Conservation (phyloP, 352 stramenopile genomes). For the Globisporangium rhizosaccharum region DNA sequence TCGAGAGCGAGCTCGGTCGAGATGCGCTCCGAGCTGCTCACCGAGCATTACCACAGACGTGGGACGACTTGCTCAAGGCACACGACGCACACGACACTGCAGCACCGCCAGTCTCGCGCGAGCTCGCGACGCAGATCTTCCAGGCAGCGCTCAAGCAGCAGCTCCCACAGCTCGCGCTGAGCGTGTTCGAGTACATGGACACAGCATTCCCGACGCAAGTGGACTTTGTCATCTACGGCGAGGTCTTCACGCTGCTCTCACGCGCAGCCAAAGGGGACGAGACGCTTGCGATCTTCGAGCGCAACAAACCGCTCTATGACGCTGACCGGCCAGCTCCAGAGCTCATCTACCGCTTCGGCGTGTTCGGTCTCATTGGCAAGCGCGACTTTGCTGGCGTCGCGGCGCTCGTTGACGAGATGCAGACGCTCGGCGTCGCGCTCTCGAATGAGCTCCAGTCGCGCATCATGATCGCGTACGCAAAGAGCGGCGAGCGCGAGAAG, state of each 20-base stretch:
- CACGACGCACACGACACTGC: constrained; percentile 4
- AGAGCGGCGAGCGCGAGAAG: constrained; percentile 19
- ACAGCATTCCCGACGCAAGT: constrained; percentile 21
- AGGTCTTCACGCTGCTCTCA: constrained; percentile 35
- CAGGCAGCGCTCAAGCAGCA: constrained; percentile 19
- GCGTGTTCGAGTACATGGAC: constrained; percentile 39
- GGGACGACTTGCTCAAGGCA: constrained; percentile 17
- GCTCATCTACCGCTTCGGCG: constrained; percentile 57
- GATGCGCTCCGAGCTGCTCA: constrained; percentile 19
- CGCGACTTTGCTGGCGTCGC: constrained; percentile 26
- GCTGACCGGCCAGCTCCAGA: constrained; percentile 25
- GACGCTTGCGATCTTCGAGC: constrained; percentile 28
- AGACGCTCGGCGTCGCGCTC: constrained; percentile 14
- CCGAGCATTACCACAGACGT: constrained; percentile 20
- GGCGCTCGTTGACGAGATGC: constrained; percentile 34
- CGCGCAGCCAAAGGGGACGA: constrained; percentile 14
- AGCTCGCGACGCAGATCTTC: constrained; percentile 29
- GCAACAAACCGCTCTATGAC: constrained; percentile 21
- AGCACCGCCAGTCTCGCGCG: constrained; percentile 4
- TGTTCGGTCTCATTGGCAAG: constrained; percentile 33
- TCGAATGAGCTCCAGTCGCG: constrained; percentile 41
- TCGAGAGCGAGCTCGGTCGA: constrained; percentile 20
- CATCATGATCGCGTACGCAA: constrained; percentile 39
- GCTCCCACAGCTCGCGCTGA: constrained; percentile 23
- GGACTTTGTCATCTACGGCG: constrained; percentile 34